Percentiles rank a stretch among this genome's conserved stretches.
Conservation (phyloP, 768 basidiomycete genomes). For the Boletales sp. region DNA sequence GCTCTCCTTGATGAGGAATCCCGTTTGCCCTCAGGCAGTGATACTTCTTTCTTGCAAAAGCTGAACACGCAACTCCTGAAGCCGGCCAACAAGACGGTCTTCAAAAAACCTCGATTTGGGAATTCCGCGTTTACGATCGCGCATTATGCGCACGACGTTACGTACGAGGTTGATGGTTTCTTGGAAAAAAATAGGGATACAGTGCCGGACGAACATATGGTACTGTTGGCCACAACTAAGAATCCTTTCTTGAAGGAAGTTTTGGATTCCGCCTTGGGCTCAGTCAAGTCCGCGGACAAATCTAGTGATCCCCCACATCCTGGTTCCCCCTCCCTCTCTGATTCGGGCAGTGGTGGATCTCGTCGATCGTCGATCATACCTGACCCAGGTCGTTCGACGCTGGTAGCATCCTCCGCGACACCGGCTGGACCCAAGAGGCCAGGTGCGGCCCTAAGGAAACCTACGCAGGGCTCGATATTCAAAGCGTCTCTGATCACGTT, state of each 20-base stretch:
- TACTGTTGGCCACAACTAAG: slow-evolving; percentile 77
- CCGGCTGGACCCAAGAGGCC: slow-evolving; percentile 50
- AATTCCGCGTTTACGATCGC: slow-evolving; percentile 97
- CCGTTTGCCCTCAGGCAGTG: slow-evolving; percentile 89
- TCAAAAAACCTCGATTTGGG: slow-evolving; percentile 99
- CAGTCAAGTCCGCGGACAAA: slow-evolving; percentile 57
- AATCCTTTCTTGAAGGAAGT: slow-evolving; percentile 95
- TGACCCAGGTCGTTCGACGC: slow-evolving; percentile 76
- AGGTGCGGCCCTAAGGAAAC: slow-evolving; percentile 79
- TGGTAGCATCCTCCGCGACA: slow-evolving; percentile 49
- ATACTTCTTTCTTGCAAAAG: slow-evolving; percentile 90
- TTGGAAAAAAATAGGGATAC: slow-evolving; percentile 99
- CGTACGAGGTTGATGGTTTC: slow-evolving; percentile 97
- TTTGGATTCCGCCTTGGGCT: slow-evolving; percentile 82
- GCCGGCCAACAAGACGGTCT: slow-evolving; percentile 81
- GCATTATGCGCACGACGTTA: slow-evolving; percentile 97
- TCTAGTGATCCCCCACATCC: slow-evolving; percentile 52
- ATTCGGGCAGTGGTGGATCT: slow-evolving; percentile 72
- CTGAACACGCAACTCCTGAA: slow-evolving; percentile 82
- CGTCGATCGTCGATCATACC: slow-evolving; percentile 83
- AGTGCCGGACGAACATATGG: slow-evolving; percentile 97
- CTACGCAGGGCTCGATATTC: slow-evolving; percentile 97
- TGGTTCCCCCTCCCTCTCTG: slow-evolving; percentile 72
- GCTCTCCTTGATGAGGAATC: slow-evolving; percentile 97
- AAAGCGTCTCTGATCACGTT: slow-evolving; percentile 89